Conservation (phyloP, 2,329 filamentous ascomycete species). For the Sclerotinia glacialis region DNA sequence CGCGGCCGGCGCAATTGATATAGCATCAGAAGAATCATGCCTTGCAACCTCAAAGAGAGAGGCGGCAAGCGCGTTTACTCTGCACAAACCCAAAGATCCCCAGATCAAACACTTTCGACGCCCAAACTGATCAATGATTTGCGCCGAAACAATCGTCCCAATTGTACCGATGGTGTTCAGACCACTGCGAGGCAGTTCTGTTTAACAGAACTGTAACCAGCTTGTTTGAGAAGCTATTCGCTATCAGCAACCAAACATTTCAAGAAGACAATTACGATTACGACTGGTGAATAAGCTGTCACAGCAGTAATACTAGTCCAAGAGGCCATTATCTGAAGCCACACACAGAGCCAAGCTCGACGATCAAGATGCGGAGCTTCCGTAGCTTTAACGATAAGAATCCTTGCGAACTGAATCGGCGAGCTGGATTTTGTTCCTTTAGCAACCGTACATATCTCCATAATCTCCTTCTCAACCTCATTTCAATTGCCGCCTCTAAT, state of each 20-base stretch:
- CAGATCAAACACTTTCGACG: conserved; percentile 63
- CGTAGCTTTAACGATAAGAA: conserved; percentile 41
- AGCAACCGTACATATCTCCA: conserved; percentile 41
- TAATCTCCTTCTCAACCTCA: conserved; percentile 33
- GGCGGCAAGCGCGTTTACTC: conserved; percentile 51
- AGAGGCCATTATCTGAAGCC: conserved; percentile 46
- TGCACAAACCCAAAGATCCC: conserved; percentile 52
- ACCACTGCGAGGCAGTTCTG: conserved; percentile 48
- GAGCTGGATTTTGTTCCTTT: conserved; percentile 40
- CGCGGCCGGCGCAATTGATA: conserved; percentile 46
- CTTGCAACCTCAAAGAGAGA: conserved; percentile 41
- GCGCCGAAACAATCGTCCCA: conserved; percentile 48
- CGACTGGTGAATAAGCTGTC: conserved; percentile 34
- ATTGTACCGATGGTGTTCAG: conserved; percentile 52
- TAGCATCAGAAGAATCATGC: conserved; percentile 41
- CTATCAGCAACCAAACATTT: not conserved
- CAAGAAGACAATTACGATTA: not conserved
- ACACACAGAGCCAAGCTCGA: conserved; percentile 46
- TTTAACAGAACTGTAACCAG: conserved; percentile 43
- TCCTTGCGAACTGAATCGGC: conserved; percentile 42
- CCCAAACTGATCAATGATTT: conserved; percentile 64
- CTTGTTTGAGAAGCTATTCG: conserved; percentile 35
- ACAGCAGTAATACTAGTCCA: conserved; percentile 47
- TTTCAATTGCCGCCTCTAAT: conserved; percentile 20
- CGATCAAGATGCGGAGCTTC: conserved; percentile 40